Evolutionary conservation across 176 grass and related monocot genomes (phyloP).

Genomic region (Zea mays): DNA sequence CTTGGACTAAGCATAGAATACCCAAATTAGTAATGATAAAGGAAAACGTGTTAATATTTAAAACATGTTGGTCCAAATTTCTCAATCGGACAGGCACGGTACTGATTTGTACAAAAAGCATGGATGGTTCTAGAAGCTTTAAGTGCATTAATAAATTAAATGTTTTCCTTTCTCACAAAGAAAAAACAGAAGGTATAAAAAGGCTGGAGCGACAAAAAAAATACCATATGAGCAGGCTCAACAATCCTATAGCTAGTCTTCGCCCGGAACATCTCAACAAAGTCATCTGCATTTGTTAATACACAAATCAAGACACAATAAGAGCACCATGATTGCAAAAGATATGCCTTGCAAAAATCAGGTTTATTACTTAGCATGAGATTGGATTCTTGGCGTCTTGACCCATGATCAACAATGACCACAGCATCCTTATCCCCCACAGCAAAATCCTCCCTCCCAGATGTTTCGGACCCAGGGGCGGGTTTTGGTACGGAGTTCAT

Average conservation of each 20-base stretch:
- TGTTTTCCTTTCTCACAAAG: neutral
- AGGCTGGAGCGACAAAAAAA: slow-evolving; percentile 15
- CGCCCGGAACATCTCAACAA: slow-evolving; percentile 76
- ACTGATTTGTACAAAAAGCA: neutral
- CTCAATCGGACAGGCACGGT: neutral
- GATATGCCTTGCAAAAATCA: neutral
- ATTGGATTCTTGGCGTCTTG: slow-evolving; percentile 86
- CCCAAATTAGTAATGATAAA: neutral
- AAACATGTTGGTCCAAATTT: neutral
- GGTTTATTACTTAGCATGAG: slow-evolving; percentile 74
- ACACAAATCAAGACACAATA: neutral
- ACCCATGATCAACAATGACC: slow-evolving; percentile 92
- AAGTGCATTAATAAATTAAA: neutral
- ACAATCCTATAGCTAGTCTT: slow-evolving; percentile 72
- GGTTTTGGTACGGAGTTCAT: slow-evolving; percentile 36
- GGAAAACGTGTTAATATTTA: neutral
- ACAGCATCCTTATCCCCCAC: slow-evolving; percentile 66
- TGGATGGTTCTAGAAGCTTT: neutral
- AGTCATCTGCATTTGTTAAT: slow-evolving; percentile 60
- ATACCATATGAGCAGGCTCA: slow-evolving; percentile 97
- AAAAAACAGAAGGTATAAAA: neutral
- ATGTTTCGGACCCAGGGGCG: neutral
- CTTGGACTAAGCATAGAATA: neutral
- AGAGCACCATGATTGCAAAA: neutral
- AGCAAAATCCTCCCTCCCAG: slow-evolving; percentile 25